phyloP scores from a whole-genome alignment of 2,329 filamentous ascomycete species.

The Diaporthe vexans region DNA sequence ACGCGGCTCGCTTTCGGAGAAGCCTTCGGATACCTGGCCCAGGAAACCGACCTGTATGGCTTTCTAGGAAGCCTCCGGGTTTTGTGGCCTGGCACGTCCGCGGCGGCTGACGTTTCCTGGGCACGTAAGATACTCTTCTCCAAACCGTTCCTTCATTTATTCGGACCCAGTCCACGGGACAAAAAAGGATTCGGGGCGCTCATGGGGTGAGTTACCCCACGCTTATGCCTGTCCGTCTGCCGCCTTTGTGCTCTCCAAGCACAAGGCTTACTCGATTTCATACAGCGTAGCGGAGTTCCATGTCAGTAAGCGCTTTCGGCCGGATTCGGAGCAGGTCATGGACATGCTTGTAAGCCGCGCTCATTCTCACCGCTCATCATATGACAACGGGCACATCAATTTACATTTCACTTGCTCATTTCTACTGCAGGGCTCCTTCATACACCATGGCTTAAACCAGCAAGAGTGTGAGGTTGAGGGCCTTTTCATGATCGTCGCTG shows the following conservation, averaged over 20 bases:
- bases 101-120: conserved; percentile 57
- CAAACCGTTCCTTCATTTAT: conserved; percentile 51
- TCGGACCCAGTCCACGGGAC: conserved; percentile 50
- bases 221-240: conserved; percentile 47
- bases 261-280: conserved; percentile 47
- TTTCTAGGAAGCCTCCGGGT: conserved; percentile 56
- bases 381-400: no score
- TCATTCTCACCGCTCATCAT: no score
- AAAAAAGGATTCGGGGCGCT: conserved; percentile 46
- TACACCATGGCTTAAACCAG: conserved; percentile 56
- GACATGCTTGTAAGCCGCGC: conserved; percentile 66
- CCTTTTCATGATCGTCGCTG: conserved; percentile 53
- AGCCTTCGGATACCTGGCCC: conserved; percentile 56
- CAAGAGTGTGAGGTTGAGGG: conserved; percentile 58
- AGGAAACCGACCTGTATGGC: conserved; percentile 57
- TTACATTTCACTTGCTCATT: no score
- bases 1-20: conserved; percentile 60
- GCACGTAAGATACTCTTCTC: conserved; percentile 43
- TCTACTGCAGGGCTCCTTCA: conserved; percentile 62
- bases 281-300: conserved; percentile 50
- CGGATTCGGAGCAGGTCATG: conserved; percentile 56
- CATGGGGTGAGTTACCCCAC: conserved; percentile 42
- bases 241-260: background rate
- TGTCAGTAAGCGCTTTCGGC: conserved; percentile 57
- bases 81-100: conserved; percentile 55